phyloP scores from a whole-genome alignment of 441 rosid genomes.

The Oxalis stricta region DNA sequence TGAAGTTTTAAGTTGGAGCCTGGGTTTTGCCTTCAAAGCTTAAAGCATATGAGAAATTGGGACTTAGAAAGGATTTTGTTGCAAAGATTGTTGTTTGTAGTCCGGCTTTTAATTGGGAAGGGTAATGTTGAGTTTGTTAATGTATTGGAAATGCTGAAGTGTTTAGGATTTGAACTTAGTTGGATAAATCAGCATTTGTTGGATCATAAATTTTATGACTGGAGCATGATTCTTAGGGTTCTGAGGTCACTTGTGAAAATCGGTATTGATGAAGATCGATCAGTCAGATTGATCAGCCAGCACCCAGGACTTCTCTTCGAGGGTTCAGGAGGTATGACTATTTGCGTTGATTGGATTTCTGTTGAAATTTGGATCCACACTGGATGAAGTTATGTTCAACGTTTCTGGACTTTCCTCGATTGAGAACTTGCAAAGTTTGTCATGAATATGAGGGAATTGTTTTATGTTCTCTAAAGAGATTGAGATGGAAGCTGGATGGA shows the following conservation, averaged over 20 bases:
- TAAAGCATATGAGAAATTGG: constrained; percentile 41
- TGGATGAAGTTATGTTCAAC: constrained; percentile 23
- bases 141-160: constrained; percentile 32
- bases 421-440: constrained; percentile 26
- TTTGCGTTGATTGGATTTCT: constrained; percentile 32
- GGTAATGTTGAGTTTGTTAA: constrained; percentile 25
- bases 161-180: constrained; percentile 26
- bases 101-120: constrained; percentile 47
- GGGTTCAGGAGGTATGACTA: constrained; percentile 35
- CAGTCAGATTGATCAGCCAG: constrained; percentile 25
- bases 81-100: constrained; percentile 32
- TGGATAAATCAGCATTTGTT: constrained; percentile 37
- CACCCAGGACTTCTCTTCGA: constrained; percentile 47
- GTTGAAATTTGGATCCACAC: constrained; percentile 39
- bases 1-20: constrained; percentile 34
- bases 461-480: constrained; percentile 38
- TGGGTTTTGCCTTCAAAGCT: constrained; percentile 52
- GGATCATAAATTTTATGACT: constrained; percentile 25
- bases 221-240: constrained; percentile 41
- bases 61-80: constrained; percentile 31
- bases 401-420: constrained; percentile 36
- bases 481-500: constrained; percentile 42
- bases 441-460: constrained; percentile 42
- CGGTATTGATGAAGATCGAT: constrained; percentile 21
- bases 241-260: constrained; percentile 25